phyloP scores from a whole-genome alignment of 176 grass and related monocot species.

The Saccharum spontaneum region DNA sequence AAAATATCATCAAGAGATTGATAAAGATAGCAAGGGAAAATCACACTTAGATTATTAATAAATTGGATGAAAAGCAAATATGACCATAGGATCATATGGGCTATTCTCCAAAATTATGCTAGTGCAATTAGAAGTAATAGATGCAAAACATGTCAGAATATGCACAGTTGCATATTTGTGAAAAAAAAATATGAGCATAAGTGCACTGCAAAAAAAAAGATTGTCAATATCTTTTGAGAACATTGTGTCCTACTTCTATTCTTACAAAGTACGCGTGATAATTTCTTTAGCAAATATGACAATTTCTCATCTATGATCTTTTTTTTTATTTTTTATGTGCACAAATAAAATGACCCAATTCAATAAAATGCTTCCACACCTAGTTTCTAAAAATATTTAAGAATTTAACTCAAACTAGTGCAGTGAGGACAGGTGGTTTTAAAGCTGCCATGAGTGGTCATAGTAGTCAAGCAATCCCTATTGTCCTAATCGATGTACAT shows the following conservation, averaged over 20 bases:
- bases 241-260: not conserved
- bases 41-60: not conserved
- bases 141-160: constrained; percentile 1
- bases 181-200: not conserved
- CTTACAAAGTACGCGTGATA: not conserved
- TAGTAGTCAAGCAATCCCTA: not conserved
- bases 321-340: not conserved
- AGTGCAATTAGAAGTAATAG: not conserved
- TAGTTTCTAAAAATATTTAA: constrained; percentile 11
- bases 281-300: not conserved
- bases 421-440: not conserved
- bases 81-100: not conserved
- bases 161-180: not conserved
- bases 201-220: not conserved
- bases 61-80: not conserved
- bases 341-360: not conserved
- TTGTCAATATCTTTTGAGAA: not conserved
- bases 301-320: not conserved
- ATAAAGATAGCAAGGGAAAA: constrained; percentile 14
- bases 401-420: constrained; percentile 6
- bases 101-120: not conserved
- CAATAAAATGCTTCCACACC: not conserved
- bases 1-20: constrained; percentile 19
- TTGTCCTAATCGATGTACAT: not conserved
- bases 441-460: not conserved